A percentile compares a stretch with the other conserved stretches of the same genome.
Evolutionary conservation across 306 rosid species (phyloP).

Genomic region (Comarum palustre): DNA sequence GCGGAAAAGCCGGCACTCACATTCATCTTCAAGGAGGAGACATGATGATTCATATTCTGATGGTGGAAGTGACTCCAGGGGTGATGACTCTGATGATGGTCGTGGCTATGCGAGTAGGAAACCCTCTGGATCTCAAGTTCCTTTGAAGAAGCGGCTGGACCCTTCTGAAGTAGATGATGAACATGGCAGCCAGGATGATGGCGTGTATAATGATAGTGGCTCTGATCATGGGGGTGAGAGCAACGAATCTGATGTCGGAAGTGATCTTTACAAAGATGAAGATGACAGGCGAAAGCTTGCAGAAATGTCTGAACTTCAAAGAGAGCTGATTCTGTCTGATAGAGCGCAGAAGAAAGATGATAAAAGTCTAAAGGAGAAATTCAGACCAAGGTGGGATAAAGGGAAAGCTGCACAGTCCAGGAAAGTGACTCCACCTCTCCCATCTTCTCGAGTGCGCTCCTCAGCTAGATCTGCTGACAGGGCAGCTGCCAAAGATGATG

Average conservation of each 20-base stretch:
- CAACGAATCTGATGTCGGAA: slow-evolving; percentile 74
- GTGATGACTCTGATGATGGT: slow-evolving; percentile 71
- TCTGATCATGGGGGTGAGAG: slow-evolving; percentile 54
- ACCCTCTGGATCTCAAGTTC: slow-evolving; percentile 64
- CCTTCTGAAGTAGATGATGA: slow-evolving; percentile 67
- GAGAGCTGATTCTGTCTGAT: slow-evolving; percentile 89
- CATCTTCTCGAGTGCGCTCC: slow-evolving; percentile 68
- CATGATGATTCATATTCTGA: slow-evolving; percentile 66
- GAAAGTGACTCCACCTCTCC: slow-evolving; percentile 54
- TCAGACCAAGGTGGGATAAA: slow-evolving; percentile 67
- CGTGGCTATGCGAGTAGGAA: slow-evolving; percentile 46
- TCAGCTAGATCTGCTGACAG: slow-evolving; percentile 77
- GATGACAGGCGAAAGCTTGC: slow-evolving; percentile 71
- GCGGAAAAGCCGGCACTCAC: slow-evolving; percentile 59
- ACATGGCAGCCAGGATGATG: slow-evolving; percentile 72
- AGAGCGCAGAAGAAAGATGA: slow-evolving; percentile 83
- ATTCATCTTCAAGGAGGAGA: slow-evolving; percentile 54
- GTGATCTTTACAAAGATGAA: slow-evolving; percentile 86
- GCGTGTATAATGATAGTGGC: slow-evolving; percentile 45
- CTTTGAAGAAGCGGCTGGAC: slow-evolving; percentile 83
- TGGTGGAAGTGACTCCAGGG: slow-evolving; percentile 76
- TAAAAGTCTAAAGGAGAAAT: slow-evolving; percentile 65
- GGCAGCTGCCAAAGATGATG: slow-evolving; percentile 88
- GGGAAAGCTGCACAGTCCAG: slow-evolving; percentile 50
- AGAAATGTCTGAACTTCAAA: slow-evolving; percentile 92